Evolutionary conservation across 345 rosid genomes (phyloP).

Genomic region (Lepidium didymum): DNA sequence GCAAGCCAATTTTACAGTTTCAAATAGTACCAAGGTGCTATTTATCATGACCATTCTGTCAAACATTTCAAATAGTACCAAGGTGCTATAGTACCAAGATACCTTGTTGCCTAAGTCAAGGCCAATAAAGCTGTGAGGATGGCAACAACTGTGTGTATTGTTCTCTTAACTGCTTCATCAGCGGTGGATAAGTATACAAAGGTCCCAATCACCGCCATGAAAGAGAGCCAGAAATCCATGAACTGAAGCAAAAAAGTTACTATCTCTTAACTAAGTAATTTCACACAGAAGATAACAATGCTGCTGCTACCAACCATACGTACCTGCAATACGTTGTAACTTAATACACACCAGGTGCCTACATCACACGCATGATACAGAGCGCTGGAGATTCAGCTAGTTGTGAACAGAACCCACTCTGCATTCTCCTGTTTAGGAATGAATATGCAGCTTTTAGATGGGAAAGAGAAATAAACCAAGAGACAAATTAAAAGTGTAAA

Average conservation of each 20-base stretch:
- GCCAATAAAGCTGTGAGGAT: conserved; percentile 91
- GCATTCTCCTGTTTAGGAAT: conserved; percentile 63
- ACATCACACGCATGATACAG: conserved; percentile 96
- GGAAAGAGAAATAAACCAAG: not conserved
- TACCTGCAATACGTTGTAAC: conserved; percentile 80
- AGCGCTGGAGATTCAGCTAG: conserved; percentile 89
- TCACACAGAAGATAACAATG: conserved; percentile 13
- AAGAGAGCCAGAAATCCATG: conserved; percentile 99
- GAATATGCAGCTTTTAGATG: not conserved
- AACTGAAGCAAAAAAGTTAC: conserved; percentile 49
- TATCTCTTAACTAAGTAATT: conserved; percentile 9
- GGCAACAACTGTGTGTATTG: conserved; percentile 73
- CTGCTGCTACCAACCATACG: conserved; percentile 2
- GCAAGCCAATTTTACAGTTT: not conserved
- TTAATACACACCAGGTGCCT: conserved; percentile 85
- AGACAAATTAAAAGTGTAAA: not conserved
- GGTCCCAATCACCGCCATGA: conserved; percentile 94
- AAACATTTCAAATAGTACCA: not conserved
- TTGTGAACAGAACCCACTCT: conserved; percentile 92
- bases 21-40: conserved; percentile 3
- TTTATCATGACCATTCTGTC: not conserved
- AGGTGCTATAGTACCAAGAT: conserved; percentile 9
- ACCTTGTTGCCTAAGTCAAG: conserved; percentile 93
- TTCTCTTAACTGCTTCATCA: conserved; percentile 66
- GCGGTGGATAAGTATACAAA: conserved; percentile 70